These are phyloP conservation scores for Saccharomycopsis babjevae DNA, from an alignment of 805 yeast species.

Conservation along the genomic window DNA sequence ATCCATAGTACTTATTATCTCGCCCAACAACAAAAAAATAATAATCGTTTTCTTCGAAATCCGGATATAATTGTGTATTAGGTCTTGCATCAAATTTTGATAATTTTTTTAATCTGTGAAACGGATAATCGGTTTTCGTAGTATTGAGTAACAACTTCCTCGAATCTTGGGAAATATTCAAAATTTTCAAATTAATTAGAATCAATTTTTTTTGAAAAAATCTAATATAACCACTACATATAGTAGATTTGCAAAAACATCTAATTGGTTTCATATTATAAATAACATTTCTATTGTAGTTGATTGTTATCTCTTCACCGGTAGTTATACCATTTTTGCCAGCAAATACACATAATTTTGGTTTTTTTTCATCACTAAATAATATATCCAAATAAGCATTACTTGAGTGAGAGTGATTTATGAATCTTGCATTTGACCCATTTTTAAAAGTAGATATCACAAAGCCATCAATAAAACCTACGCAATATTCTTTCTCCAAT, in stretches of 20 bases:
- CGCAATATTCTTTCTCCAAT: conserved; percentile 30
- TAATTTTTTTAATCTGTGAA: conserved; percentile 1
- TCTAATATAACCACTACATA: conserved; percentile 34
- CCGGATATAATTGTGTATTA: not conserved
- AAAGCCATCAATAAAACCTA: conserved; percentile 33
- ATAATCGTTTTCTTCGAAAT: not conserved
- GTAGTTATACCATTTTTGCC: conserved; percentile 27
- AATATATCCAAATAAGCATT: conserved; percentile 41
- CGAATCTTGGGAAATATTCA: not conserved
- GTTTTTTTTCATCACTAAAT: conserved; percentile 28
- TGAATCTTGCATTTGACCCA: conserved; percentile 41
- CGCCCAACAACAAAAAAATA: conserved; percentile 9
- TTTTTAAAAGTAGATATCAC: conserved; percentile 35
- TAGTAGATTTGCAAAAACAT: conserved; percentile 34
- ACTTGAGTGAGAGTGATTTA: conserved; percentile 41
- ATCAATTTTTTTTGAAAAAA: conserved; percentile 16
- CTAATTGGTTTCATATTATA: conserved; percentile 34
- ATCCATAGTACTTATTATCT: not conserved
- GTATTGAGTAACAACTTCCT: not conserved
- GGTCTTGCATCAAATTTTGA: conserved; percentile 2
- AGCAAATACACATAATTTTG: conserved; percentile 39
- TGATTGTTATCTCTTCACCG: conserved; percentile 39
- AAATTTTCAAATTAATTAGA: conserved; percentile 3
- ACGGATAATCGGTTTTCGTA: not conserved
- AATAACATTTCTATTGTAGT: conserved; percentile 39